These are phyloP conservation scores for Aspergillus ellipticus DNA, from an alignment of 495 filamentous ascomycete species.

Conservation along the genomic window DNA sequence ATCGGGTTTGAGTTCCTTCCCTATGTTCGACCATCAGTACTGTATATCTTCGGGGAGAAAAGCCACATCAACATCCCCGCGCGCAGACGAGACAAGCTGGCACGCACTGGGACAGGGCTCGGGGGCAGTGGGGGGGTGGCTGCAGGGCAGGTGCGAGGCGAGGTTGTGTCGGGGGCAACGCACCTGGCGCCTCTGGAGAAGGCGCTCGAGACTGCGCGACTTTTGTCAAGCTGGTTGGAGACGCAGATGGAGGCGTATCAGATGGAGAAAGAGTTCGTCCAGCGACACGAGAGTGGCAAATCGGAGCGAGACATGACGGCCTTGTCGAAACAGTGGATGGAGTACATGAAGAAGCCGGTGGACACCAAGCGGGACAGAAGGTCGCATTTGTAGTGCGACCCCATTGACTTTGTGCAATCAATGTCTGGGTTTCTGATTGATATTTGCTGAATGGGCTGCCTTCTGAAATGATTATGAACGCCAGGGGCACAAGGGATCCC, in stretches of 20 bases:
- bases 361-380: neutral
- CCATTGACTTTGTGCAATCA: too few species aligned
- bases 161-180: neutral
- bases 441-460: too few species aligned
- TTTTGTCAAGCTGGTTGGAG: neutral
- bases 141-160: slow-evolving; percentile 50
- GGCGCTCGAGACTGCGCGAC: neutral
- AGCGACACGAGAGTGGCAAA: neutral
- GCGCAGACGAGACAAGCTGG: slow-evolving; percentile 51
- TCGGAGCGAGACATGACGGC: neutral
- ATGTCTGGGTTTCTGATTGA: too few species aligned
- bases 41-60: slow-evolving; percentile 67
- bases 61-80: slow-evolving; percentile 48
- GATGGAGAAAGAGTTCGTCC: neutral
- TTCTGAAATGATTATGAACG: too few species aligned
- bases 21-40: slow-evolving; percentile 57
- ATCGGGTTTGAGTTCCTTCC: slow-evolving; percentile 36
- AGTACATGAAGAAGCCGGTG: neutral
- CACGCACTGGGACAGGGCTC: slow-evolving; percentile 52
- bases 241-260: neutral
- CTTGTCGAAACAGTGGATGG: neutral
- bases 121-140: slow-evolving; percentile 62
- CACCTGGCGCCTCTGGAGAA: slow-evolving; percentile 16
- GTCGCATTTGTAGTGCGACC: neutral
- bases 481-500: too few species aligned